Evolutionary conservation across 2,329 filamentous ascomycete species (phyloP).

Genomic region (Exophiala sideris): DNA sequence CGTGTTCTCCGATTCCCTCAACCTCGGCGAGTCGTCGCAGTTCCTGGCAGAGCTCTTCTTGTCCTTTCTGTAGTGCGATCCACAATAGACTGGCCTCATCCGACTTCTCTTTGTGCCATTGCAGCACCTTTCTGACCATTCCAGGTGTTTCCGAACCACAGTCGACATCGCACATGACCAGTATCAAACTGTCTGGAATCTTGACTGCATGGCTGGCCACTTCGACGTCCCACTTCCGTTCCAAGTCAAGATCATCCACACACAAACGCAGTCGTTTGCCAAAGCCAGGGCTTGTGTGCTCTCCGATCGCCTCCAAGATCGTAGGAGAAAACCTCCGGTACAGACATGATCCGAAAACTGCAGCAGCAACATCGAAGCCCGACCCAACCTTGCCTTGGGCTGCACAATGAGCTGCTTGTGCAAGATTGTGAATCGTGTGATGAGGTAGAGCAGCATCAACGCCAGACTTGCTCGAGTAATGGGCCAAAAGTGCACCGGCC

Average conservation of each 20-base stretch:
- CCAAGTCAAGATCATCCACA: conserved; percentile 57
- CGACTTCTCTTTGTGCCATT: conserved; percentile 68
- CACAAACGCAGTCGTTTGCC: conserved; percentile 60
- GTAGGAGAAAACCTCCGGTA: conserved; percentile 90
- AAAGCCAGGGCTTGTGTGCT: conserved; percentile 66
- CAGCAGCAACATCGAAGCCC: conserved; percentile 91
- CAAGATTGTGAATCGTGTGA: conserved; percentile 72
- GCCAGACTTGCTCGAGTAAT: conserved; percentile 35
- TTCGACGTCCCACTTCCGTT: conserved; percentile 71
- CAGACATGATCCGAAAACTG: conserved; percentile 84
- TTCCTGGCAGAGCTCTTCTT: conserved; percentile 66
- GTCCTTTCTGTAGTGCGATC: conserved; percentile 69
- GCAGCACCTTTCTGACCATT: conserved; percentile 90
- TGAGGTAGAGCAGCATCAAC: conserved; percentile 3
- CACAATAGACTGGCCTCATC: conserved; percentile 68
- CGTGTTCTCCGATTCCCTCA: conserved; percentile 43
- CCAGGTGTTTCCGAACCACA: conserved; percentile 89
- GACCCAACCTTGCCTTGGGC: conserved; percentile 96
- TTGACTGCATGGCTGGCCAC: conserved; percentile 66
- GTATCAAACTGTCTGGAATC: conserved; percentile 68
- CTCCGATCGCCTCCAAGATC: conserved; percentile 65
- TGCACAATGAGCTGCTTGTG: conserved; percentile 89
- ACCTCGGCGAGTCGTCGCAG: conserved; percentile 53
- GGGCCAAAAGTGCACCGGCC: conserved; percentile 69
- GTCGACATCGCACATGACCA: conserved; percentile 94